Evolutionary conservation across 306 rosid species (phyloP).

Genomic region (Clitoria ternatea): DNA sequence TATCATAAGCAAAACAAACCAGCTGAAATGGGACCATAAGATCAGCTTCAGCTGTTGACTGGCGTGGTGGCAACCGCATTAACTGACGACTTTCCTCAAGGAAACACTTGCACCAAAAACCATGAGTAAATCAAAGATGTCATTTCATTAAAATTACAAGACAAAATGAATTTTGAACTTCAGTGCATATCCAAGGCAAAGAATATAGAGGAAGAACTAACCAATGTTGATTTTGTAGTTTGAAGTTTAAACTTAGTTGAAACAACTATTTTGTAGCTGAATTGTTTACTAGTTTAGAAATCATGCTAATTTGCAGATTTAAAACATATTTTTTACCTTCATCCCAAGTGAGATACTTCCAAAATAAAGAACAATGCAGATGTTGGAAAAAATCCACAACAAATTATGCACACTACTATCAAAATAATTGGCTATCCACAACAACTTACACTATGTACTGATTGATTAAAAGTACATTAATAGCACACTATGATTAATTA

Average conservation of each 20-base stretch:
- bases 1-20: constrained; percentile 45
- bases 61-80: constrained; percentile 96
- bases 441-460: not conserved
- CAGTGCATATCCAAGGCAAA: not conserved
- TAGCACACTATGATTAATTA: not conserved
- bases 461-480: not conserved
- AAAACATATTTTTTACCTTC: not conserved
- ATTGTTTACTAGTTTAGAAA: constrained; percentile 19
- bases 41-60: constrained; percentile 98
- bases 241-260: not conserved
- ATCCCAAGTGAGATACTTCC: not conserved
- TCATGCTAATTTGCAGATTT: not conserved
- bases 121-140: not conserved
- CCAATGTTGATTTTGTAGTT: not conserved
- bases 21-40: constrained; percentile 94
- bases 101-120: constrained; percentile 58
- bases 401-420: constrained; percentile 8
- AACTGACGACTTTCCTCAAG: constrained; percentile 94
- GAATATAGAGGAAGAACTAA: constrained; percentile 1
- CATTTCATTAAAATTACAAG: constrained; percentile 22
- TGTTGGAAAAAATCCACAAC: not conserved
- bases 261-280: not conserved
- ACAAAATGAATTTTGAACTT: not conserved
- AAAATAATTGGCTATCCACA: not conserved
- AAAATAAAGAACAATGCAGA: not conserved